Percentiles rank a stretch among this genome's conserved stretches.
Evolutionary conservation across 176 grass and related monocot genomes (phyloP).

Genomic region (Ensete ventricosum): DNA sequence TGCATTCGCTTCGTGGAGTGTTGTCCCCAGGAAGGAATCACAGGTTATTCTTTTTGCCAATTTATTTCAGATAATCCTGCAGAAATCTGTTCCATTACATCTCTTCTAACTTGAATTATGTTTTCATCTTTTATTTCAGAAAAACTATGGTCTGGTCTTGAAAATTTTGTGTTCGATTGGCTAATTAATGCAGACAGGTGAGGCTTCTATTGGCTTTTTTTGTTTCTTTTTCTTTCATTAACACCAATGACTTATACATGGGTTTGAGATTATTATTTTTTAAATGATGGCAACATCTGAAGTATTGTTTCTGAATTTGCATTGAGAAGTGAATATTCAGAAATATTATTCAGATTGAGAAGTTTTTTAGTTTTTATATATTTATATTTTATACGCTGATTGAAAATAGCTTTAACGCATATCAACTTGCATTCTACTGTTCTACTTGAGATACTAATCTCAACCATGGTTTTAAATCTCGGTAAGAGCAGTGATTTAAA

Average conservation of each 20-base stretch:
- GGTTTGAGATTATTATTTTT: background rate
- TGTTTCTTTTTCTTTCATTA: background rate
- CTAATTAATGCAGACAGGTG: conserved; percentile 98
- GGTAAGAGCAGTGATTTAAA: too few relatives aligned
- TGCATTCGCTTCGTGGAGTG: conserved; percentile 86
- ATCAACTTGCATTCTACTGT: too few relatives aligned
- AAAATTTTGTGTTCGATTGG: conserved; percentile 96
- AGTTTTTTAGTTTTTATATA: too few relatives aligned
- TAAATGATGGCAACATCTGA: background rate
- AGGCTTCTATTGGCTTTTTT: conserved; percentile 18
- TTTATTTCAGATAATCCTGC: conserved; percentile 2
- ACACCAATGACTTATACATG: background rate
- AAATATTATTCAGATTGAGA: too few relatives aligned
- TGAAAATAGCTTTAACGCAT: too few relatives aligned
- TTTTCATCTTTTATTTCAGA: conserved; percentile 40
- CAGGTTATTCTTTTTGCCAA: conserved; percentile 32
- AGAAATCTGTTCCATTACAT: background rate
- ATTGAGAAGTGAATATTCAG: too few relatives aligned
- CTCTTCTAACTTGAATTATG: conserved; percentile 21
- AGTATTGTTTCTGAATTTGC: too few relatives aligned
- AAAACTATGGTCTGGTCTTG: conserved; percentile 88
- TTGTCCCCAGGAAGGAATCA: conserved; percentile 95
- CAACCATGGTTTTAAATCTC: too few relatives aligned
- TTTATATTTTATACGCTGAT: too few relatives aligned
- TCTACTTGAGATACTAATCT: too few relatives aligned